Conservation (phyloP, 139 green algal genomes). For the Zygnema circumcarinatum region DNA sequence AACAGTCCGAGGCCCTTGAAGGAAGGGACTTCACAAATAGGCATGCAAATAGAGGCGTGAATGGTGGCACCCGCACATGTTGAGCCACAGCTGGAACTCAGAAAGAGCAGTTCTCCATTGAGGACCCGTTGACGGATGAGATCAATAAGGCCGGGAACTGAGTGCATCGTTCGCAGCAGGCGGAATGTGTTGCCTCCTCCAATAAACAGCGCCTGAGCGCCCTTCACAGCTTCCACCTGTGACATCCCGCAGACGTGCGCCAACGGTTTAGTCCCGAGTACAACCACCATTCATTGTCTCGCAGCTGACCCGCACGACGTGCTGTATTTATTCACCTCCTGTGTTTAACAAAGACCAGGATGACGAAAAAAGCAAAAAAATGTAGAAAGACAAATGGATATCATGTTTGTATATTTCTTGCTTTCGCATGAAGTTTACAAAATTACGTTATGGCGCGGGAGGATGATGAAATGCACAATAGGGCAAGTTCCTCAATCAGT, state of each 20-base stretch:
- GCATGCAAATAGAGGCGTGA: slow-evolving; percentile 42
- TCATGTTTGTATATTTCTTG: too few species aligned
- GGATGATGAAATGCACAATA: too few species aligned
- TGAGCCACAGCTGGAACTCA: slow-evolving; percentile 27
- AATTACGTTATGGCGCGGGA: too few species aligned
- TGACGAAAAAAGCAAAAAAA: too few species aligned
- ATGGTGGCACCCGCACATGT: slow-evolving; percentile 45
- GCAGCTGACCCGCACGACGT: too few species aligned
- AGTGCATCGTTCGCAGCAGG: slow-evolving; percentile 24
- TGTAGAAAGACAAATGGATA: too few species aligned
- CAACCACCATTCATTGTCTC: too few species aligned
- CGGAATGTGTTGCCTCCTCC: slow-evolving; percentile 41
- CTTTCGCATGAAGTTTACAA: too few species aligned
- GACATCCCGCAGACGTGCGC: not conserved
- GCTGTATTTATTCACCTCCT: too few species aligned
- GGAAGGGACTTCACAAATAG: slow-evolving; percentile 10
- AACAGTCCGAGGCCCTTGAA: slow-evolving; percentile 29
- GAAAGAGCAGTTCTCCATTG: slow-evolving; percentile 30
- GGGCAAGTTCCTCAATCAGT: too few species aligned
- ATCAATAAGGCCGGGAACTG: slow-evolving; percentile 12
- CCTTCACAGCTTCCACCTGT: slow-evolving; percentile 39
- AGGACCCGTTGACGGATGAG: not conserved
- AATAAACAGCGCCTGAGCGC: slow-evolving; percentile 38
- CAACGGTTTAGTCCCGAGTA: not conserved
- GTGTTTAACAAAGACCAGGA: too few species aligned